Conservation (phyloP, 108 stramenopile species). For the Aureococcus anophagefferens region DNA sequence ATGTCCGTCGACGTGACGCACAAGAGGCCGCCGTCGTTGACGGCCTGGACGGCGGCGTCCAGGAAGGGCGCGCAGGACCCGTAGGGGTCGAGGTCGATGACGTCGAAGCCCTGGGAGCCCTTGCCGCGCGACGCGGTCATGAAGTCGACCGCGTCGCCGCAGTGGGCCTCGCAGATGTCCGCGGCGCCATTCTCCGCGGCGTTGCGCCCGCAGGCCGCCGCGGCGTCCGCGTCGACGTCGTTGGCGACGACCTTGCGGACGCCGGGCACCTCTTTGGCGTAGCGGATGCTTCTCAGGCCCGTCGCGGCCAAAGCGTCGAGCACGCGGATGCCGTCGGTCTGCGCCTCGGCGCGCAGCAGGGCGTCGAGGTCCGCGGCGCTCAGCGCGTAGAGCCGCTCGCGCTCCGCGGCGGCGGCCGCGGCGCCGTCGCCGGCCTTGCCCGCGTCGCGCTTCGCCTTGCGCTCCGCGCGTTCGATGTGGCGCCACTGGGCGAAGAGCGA, state of each 20-base stretch:
- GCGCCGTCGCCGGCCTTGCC: neutral
- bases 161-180: conserved; percentile 41
- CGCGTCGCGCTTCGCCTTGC: neutral
- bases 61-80: conserved; percentile 91
- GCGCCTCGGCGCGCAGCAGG: conserved; percentile 1
- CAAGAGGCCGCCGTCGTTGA: conserved; percentile 78
- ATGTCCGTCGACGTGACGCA: conserved; percentile 96
- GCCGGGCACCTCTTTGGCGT: conserved; percentile 86
- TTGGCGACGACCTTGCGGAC: conserved; percentile 77
- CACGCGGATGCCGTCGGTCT: conserved; percentile 59
- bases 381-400: neutral
- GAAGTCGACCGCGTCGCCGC: conserved; percentile 48
- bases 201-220: conserved; percentile 62
- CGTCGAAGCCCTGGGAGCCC: conserved; percentile 41
- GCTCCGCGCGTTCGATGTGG: conserved; percentile 30
- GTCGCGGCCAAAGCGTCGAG: conserved; percentile 94
- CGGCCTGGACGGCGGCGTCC: conserved; percentile 83
- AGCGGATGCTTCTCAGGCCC: conserved; percentile 86
- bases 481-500: conserved; percentile 68
- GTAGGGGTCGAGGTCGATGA: conserved; percentile 98
- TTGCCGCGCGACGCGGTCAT: conserved; percentile 31
- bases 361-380: conserved; percentile 10
- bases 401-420: conserved; percentile 2
- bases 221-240: conserved; percentile 72
- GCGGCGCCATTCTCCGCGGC: conserved; percentile 56